Percentiles rank a stretch among this genome's conserved stretches.
Evolutionary conservation across 352 stramenopile species (phyloP).

Genomic region (Phytophthora sp.): DNA sequence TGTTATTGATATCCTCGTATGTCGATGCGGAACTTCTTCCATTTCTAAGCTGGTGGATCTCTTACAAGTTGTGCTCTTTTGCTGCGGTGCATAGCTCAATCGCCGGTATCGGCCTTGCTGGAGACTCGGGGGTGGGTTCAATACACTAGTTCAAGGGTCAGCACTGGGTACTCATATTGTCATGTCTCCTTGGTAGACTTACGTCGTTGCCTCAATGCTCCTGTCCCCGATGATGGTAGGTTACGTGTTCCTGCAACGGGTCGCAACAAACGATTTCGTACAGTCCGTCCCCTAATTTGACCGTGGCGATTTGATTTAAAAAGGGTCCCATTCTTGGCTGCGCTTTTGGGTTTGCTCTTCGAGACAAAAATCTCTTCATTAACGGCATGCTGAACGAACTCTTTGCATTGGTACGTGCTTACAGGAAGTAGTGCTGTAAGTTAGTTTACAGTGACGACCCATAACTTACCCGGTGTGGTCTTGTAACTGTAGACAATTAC

Average conservation of each 20-base stretch:
- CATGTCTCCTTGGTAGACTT: constrained; percentile 49
- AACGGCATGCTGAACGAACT: constrained; percentile 86
- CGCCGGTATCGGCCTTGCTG: constrained; percentile 79
- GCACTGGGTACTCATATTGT: constrained; percentile 1
- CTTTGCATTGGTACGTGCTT: constrained; percentile 65
- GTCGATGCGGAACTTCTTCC: not conserved
- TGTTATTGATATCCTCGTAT: constrained; percentile 89
- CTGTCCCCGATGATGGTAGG: constrained; percentile 86
- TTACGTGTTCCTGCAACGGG: too few species aligned
- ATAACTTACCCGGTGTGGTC: not conserved
- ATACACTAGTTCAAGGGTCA: not conserved
- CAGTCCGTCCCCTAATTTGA: constrained; percentile 1
- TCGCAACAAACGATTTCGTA: not conserved
- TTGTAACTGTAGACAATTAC: constrained; percentile 60
- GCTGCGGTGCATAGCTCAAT: constrained; percentile 53
- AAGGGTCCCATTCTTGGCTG: constrained; percentile 85
- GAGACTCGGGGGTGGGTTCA: constrained; percentile 61
- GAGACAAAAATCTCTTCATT: constrained; percentile 82
- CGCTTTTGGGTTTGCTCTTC: constrained; percentile 81
- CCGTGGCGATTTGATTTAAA: not conserved
- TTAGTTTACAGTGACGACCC: too few species aligned
- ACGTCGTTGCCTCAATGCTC: constrained; percentile 90
- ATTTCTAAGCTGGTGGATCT: not conserved
- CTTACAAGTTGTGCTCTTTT: constrained; percentile 5
- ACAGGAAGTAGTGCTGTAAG: not conserved